Conservation (phyloP, 2,329 filamentous ascomycete genomes). For the Spiromastix sp. region DNA sequence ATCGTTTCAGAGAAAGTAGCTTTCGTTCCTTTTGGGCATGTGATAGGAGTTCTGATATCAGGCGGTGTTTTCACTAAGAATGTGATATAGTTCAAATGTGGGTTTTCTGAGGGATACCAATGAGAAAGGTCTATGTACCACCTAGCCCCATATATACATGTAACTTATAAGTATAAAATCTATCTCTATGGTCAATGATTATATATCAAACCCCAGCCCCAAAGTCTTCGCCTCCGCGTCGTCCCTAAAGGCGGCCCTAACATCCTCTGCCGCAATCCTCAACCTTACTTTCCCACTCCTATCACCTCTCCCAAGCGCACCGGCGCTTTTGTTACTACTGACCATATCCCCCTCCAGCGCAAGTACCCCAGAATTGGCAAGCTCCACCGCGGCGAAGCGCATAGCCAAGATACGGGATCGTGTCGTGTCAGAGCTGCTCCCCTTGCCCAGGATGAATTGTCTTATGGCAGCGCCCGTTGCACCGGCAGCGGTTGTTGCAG, state of each 20-base stretch:
- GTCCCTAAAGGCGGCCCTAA: conserved; percentile 76
- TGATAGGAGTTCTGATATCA: conserved; percentile 6
- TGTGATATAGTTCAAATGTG: too few relatives aligned
- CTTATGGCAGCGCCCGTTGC: conserved; percentile 47
- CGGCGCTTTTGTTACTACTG: conserved; percentile 16
- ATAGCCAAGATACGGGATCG: conserved; percentile 45
- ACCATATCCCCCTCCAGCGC: conserved; percentile 54
- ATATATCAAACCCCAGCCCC: conserved; percentile 45
- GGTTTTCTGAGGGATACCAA: too few relatives aligned
- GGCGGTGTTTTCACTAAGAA: too few relatives aligned
- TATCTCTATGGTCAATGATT: too few relatives aligned
- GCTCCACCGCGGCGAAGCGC: conserved; percentile 64
- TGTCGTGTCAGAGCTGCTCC: conserved; percentile 11
- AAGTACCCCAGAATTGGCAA: conserved; percentile 80
- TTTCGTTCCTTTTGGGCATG: too few relatives aligned
- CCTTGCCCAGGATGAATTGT: conserved; percentile 48
- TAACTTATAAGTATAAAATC: too few relatives aligned
- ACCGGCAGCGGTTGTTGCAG: conserved; percentile 27
- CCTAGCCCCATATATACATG: too few relatives aligned
- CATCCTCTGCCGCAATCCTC: conserved; percentile 80
- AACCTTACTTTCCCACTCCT: conserved; percentile 79
- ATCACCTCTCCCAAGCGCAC: conserved; percentile 59
- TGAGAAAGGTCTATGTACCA: too few relatives aligned
- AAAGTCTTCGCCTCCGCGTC: conserved; percentile 78
- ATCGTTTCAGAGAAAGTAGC: too few relatives aligned